Conservation (phyloP, 2,329 filamentous ascomycete genomes). For the Botrytis aclada region DNA sequence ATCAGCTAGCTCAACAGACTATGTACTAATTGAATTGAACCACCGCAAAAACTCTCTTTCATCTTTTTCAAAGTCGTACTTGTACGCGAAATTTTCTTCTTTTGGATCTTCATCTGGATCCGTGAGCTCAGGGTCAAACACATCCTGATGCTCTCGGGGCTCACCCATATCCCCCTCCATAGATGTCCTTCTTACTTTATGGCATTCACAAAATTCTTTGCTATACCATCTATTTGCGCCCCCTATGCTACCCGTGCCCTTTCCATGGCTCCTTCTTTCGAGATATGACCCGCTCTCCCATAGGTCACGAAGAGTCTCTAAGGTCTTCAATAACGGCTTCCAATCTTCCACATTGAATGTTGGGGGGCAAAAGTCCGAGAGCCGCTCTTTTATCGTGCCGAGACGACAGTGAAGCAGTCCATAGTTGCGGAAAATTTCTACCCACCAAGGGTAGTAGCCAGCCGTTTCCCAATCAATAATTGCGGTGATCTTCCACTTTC, state of each 20-base stretch:
- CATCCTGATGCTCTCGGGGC: neutral
- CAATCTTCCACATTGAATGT: neutral
- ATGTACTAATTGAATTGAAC: neutral
- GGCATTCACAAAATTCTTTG: neutral
- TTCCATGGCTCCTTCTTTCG: neutral
- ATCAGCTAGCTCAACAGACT: neutral
- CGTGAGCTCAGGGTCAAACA: neutral
- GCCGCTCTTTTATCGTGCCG: rapidly evolving
- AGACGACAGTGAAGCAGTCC: rapidly evolving
- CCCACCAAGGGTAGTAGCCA: neutral
- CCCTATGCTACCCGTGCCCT: too few relatives aligned
- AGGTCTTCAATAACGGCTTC: rapidly evolving
- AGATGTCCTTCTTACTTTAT: rapidly evolving
- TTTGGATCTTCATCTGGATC: neutral
- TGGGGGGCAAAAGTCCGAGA: neutral
- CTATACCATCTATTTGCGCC: neutral
- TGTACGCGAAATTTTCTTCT: rapidly evolving
- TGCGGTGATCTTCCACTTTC: neutral
- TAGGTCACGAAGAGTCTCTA: rapidly evolving
- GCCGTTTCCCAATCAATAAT: constrained; percentile 1
- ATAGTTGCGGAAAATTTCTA: neutral
- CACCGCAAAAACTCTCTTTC: neutral
- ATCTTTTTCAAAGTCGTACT: neutral
- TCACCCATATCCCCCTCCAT: neutral
- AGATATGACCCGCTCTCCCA: rapidly evolving